A percentile compares a stretch with the other conserved stretches of the same genome.
Conservation (phyloP, 2,329 filamentous ascomycete species). For the Neopestalotiopsis sp. region DNA sequence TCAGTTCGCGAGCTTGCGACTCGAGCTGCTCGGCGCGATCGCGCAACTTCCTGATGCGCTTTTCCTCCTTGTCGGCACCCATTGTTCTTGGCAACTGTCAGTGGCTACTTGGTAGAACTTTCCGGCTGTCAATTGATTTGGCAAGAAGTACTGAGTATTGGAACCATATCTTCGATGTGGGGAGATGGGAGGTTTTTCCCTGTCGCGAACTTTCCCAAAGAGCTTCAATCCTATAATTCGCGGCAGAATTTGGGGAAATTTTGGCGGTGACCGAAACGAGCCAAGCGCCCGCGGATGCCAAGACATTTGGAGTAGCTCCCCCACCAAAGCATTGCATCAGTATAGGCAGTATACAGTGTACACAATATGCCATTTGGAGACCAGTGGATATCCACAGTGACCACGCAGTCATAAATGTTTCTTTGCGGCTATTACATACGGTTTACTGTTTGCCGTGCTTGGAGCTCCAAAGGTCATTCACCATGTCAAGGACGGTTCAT, state of each 20-base stretch:
- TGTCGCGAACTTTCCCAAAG: background rate
- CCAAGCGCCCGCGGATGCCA: background rate
- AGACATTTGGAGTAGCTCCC: background rate
- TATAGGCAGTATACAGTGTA: too few species aligned
- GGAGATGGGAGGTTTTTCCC: slow-evolving; percentile 1
- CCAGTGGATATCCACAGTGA: too few species aligned
- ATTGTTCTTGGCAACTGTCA: slow-evolving; percentile 24
- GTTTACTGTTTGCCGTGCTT: too few species aligned
- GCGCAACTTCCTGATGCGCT: slow-evolving; percentile 43
- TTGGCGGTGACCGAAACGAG: slow-evolving; percentile 12
- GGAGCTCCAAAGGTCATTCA: too few species aligned
- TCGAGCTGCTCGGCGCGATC: slow-evolving; percentile 47
- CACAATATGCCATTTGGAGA: too few species aligned
- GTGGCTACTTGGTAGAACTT: slow-evolving; percentile 5
- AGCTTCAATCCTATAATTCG: background rate
- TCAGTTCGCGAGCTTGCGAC: slow-evolving; percentile 44
- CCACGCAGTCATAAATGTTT: too few species aligned
- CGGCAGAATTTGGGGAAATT: slow-evolving; percentile 19
- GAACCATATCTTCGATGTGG: background rate
- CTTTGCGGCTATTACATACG: too few species aligned
- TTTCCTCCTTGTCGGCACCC: slow-evolving; percentile 40
- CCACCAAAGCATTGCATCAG: background rate
- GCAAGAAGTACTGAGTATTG: background rate
- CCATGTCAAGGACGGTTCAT: too few species aligned
- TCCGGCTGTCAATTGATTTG: background rate